phyloP scores from a whole-genome alignment of 2,329 filamentous ascomycete genomes.

The Monosporascus sp. region DNA sequence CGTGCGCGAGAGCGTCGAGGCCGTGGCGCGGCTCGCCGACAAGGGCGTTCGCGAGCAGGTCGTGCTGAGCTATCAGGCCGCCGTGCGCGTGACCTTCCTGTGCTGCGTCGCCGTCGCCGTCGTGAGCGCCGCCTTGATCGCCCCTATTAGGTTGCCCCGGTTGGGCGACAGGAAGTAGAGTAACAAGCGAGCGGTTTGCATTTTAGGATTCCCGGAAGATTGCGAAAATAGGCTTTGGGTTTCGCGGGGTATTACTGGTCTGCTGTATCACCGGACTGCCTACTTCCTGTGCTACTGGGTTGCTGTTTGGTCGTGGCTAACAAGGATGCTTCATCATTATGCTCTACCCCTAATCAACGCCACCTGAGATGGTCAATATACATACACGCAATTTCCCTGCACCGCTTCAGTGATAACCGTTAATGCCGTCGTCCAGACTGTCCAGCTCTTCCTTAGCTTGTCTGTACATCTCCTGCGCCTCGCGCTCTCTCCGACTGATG shows the following conservation, averaged over 20 bases:
- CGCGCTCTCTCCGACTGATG: slow-evolving; percentile 74
- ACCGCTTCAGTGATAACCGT: slow-evolving; percentile 31
- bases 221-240: no score
- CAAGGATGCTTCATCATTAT: background rate
- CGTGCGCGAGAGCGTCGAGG: slow-evolving; percentile 50
- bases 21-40: slow-evolving; percentile 38
- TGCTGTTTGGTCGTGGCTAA: background rate
- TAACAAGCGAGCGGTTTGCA: no score
- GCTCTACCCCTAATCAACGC: background rate
- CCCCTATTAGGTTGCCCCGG: slow-evolving; percentile 49
- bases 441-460: slow-evolving; percentile 72
- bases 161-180: slow-evolving; percentile 37
- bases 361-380: background rate
- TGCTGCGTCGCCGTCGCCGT: slow-evolving; percentile 40
- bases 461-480: slow-evolving; percentile 84
- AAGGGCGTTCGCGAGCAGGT: slow-evolving; percentile 45
- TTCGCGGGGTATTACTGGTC: background rate
- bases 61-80: slow-evolving; percentile 47
- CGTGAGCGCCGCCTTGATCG: slow-evolving; percentile 40
- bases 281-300: no score
- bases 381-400: background rate
- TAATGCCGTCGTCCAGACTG: slow-evolving; percentile 38
- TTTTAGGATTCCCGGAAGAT: no score
- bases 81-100: slow-evolving; percentile 42
- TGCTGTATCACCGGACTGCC: no score